Conservation (phyloP, 169 alveolate genomes). For the Plasmodium fragile region DNA sequence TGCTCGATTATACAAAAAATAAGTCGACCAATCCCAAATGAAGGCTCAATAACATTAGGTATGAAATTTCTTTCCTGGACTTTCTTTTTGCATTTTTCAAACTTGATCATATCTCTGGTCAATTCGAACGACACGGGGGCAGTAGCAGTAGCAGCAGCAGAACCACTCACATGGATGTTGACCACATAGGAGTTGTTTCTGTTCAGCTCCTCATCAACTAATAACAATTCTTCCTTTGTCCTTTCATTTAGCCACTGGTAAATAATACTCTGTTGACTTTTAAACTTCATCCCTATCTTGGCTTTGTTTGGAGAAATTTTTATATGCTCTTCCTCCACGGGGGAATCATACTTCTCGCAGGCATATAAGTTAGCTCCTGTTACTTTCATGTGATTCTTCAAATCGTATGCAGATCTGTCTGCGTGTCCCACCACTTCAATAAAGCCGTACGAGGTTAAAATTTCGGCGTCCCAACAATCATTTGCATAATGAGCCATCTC, state of each 20-base stretch:
- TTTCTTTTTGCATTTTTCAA: constrained; percentile 91
- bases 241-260: constrained; percentile 73
- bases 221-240: constrained; percentile 76
- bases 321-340: constrained; percentile 88
- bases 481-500: constrained; percentile 99
- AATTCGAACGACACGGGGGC: constrained; percentile 11
- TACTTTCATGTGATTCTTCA: constrained; percentile 92
- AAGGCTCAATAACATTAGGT: constrained; percentile 98
- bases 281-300: constrained; percentile 90
- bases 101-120: constrained; percentile 87
- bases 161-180: background rate
- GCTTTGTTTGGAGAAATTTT: constrained; percentile 90
- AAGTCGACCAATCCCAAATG: constrained; percentile 98
- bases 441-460: constrained; percentile 97
- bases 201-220: constrained; percentile 79
- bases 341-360: constrained; percentile 91
- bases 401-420: constrained; percentile 96
- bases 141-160: too few relatives aligned
- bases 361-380: constrained; percentile 93
- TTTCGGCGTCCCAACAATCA: constrained; percentile 99
- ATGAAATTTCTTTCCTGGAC: constrained; percentile 93
- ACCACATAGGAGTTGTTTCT: constrained; percentile 68
- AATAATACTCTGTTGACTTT: constrained; percentile 86
- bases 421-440: constrained; percentile 99
- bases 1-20: constrained; percentile 96